Base-by-base conservation (phyloP, 306 rosid genomes). In the Cucumis hystrix region DNA sequence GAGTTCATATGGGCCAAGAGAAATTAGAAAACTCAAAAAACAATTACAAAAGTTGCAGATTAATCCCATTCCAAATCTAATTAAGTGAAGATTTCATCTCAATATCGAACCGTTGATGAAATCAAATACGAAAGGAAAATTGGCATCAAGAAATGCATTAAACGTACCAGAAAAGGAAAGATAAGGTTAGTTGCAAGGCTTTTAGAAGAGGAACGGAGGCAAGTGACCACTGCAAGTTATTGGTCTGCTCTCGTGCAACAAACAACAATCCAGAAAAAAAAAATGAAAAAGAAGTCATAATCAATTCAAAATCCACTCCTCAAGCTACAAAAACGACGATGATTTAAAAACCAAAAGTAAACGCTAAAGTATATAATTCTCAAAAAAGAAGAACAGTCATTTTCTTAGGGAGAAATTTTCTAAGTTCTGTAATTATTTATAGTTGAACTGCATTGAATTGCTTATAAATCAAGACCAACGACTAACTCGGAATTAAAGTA, bases 161-260 rank as follows among this genome's bases (percentile, higher is more conserved):
- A 69, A 71, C 86, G 1, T 84, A 95, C 97, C 99, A 96, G 82
- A 96, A 96, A 76, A 96, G 89, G 83, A 91, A 96, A 47, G 96
- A 96, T 66, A 96, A 78, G 80, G 90, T 83, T 80, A 96, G 97
- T 84, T 96, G 99, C 84, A 96, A 81, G 70, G 91, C 91, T 85
- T 96, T 96, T 23, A 96, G 89, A 57, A 89, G 81, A n/a, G 97
- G 97, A 85, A 96, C 88, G 17, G 88, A 84, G 25, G 98, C 83
- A 3, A 96, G 93, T 33, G 93, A 79, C 97, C 93, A 92, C 80
- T 91, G 98, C 91, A 96, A 91, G 84, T 88, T 92, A 88, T 87
- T 90, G 83, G 91, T 82, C 98, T 96, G 99, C 88, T 86, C 76
- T 67, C 45, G 70, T 4, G 76, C 51, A 65, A 67, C 65, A 78